Conservation (phyloP, 31 red algal genomes). For the Porphyra umbilicalis region DNA sequence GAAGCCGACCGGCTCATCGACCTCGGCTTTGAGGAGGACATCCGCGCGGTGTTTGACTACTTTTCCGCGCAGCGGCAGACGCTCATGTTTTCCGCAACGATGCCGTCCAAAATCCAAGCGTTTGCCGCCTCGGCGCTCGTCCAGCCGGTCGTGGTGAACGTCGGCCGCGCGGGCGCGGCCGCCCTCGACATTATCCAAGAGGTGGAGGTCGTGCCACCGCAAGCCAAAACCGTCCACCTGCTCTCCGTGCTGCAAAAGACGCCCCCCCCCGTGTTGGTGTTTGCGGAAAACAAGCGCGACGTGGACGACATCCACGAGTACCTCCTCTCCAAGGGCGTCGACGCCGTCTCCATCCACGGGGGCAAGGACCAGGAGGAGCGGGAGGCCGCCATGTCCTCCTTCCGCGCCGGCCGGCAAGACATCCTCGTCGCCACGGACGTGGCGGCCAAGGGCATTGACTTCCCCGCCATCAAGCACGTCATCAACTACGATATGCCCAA, state of each 20-base stretch:
- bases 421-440: slow-evolving; percentile 91
- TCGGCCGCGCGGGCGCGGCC: slow-evolving; percentile 74
- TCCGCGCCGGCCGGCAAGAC: slow-evolving; percentile 64
- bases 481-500: slow-evolving; percentile 92
- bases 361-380: slow-evolving; percentile 83
- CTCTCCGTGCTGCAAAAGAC: slow-evolving; percentile 75
- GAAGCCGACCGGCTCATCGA: slow-evolving; percentile 90
- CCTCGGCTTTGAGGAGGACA: slow-evolving; percentile 84
- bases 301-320: slow-evolving; percentile 91
- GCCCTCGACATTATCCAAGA: slow-evolving; percentile 70
- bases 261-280: slow-evolving; percentile 74
- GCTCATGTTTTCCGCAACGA: slow-evolving; percentile 89
- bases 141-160: slow-evolving; percentile 70
- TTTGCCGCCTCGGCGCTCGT: slow-evolving; percentile 87
- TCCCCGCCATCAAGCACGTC: slow-evolving; percentile 75
- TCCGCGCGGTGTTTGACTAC: slow-evolving; percentile 80
- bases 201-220: slow-evolving; percentile 43
- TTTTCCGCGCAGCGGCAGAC: slow-evolving; percentile 79
- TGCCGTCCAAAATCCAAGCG: slow-evolving; percentile 76
- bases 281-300: slow-evolving; percentile 67
- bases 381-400: slow-evolving; percentile 57
- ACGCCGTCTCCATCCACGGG: slow-evolving; percentile 71
- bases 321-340: slow-evolving; percentile 74
- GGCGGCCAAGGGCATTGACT: slow-evolving; percentile 91
- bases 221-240: slow-evolving; percentile 52